Conservation (phyloP, 495 filamentous ascomycete species). For the Clavariopsis aquatica region DNA sequence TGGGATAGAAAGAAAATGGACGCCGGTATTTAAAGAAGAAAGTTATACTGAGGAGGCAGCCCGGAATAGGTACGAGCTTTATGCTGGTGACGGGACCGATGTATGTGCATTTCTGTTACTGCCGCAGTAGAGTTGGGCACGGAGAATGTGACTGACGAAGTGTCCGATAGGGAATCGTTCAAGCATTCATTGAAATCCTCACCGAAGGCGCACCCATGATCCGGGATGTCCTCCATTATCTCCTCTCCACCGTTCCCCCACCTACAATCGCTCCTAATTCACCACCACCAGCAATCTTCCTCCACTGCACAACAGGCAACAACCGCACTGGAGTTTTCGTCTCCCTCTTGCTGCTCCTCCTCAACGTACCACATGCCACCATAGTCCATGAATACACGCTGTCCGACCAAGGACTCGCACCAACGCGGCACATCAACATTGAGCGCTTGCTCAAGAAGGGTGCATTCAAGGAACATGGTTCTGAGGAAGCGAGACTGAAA, state of each 20-base stretch:
- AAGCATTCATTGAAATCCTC: slow-evolving; percentile 34
- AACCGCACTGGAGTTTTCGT: slow-evolving; percentile 36
- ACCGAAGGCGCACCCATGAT: slow-evolving; percentile 24
- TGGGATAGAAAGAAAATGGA: slow-evolving; percentile 26
- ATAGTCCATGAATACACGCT: slow-evolving; percentile 33
- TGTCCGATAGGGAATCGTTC: slow-evolving; percentile 28
- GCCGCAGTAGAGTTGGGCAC: neutral
- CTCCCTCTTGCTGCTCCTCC: slow-evolving; percentile 22
- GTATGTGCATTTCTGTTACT: slow-evolving; percentile 1
- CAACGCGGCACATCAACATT: slow-evolving; percentile 26
- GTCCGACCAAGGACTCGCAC: slow-evolving; percentile 24
- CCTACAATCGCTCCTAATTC: neutral
- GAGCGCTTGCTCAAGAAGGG: slow-evolving; percentile 30
- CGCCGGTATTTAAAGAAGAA: slow-evolving; percentile 32
- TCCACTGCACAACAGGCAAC: slow-evolving; percentile 37
- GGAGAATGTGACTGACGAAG: neutral
- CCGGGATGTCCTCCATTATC: slow-evolving; percentile 1
- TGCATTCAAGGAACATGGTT: slow-evolving; percentile 23
- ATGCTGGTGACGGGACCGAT: slow-evolving; percentile 31
- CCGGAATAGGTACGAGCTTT: slow-evolving; percentile 31
- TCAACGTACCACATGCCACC: slow-evolving; percentile 5
- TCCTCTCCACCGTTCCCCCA: neutral
- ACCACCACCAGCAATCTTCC: slow-evolving; percentile 15
- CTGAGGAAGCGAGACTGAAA: slow-evolving; percentile 15
- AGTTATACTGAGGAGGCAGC: slow-evolving; percentile 32